These are phyloP conservation scores for Bruguiera sexangula DNA, from an alignment of 345 rosid genomes.

Conservation along the genomic window DNA sequence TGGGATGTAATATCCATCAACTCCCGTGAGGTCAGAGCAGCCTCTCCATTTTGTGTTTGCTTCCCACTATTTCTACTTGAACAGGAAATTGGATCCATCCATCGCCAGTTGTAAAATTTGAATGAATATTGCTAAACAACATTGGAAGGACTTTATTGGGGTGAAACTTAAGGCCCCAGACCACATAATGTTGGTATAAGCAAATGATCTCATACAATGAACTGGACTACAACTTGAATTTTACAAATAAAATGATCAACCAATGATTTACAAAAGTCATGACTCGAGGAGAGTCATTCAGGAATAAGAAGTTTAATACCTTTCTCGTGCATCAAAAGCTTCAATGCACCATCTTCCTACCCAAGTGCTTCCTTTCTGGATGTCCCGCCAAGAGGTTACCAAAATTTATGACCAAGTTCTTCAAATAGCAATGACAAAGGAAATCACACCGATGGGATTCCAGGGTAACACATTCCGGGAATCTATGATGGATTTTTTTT, in stretches of 20 bases:
- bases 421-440: neutral
- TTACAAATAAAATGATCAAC: neutral
- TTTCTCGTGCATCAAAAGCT: neutral
- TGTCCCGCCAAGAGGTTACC: too few species aligned
- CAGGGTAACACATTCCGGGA: conserved; percentile 8
- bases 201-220: conserved; percentile 18
- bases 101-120: too few species aligned
- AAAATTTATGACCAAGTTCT: neutral
- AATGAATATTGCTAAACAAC: too few species aligned
- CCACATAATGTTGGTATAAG: neutral
- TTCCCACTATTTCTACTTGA: too few species aligned
- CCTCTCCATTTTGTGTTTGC: too few species aligned
- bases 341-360: neutral
- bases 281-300: neutral
- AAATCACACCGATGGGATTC: conserved; percentile 3
- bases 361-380: neutral
- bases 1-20: too few species aligned
- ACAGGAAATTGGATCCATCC: too few species aligned
- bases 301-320: neutral
- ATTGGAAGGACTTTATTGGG: too few species aligned
- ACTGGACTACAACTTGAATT: conserved; percentile 16
- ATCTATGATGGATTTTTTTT: neutral
- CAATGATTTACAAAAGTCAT: neutral
- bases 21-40: too few species aligned
- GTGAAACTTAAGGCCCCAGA: neutral